These are phyloP conservation scores for Colletotrichum graminicola DNA, from an alignment of 2,329 filamentous ascomycete species.

Conservation along the genomic window DNA sequence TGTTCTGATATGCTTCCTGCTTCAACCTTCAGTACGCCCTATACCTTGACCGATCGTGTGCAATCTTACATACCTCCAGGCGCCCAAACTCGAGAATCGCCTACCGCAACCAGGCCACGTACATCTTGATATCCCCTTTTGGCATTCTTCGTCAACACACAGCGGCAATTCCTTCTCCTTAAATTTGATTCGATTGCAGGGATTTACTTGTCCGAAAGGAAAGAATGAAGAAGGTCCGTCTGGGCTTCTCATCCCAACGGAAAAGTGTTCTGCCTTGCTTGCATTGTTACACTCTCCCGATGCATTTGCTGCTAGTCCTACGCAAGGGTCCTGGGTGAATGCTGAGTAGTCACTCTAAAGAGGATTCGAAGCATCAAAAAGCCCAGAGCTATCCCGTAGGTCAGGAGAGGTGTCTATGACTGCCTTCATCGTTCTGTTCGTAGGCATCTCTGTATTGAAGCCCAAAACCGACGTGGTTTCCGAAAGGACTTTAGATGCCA, in stretches of 20 bases:
- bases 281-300: neutral
- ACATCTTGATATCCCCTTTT: neutral
- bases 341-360: slow-evolving; percentile 9
- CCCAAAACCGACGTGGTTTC: neutral
- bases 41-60: neutral
- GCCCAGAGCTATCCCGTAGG: neutral
- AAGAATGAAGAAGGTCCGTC: neutral
- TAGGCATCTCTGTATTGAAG: neutral
- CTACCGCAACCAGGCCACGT: neutral
- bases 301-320: neutral
- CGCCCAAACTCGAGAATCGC: neutral
- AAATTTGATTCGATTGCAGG: neutral
- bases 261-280: neutral
- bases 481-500: no score
- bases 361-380: neutral
- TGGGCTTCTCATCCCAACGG: neutral
- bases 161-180: neutral
- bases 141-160: no score
- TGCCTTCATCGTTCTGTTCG: neutral
- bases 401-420: neutral
- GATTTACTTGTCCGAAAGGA: neutral
- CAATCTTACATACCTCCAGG: neutral
- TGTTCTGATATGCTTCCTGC: slow-evolving; percentile 7
- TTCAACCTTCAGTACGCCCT: neutral
- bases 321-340: neutral